Evolutionary conservation across 345 rosid species (phyloP).

Genomic region (Hibiscus mutabilis): DNA sequence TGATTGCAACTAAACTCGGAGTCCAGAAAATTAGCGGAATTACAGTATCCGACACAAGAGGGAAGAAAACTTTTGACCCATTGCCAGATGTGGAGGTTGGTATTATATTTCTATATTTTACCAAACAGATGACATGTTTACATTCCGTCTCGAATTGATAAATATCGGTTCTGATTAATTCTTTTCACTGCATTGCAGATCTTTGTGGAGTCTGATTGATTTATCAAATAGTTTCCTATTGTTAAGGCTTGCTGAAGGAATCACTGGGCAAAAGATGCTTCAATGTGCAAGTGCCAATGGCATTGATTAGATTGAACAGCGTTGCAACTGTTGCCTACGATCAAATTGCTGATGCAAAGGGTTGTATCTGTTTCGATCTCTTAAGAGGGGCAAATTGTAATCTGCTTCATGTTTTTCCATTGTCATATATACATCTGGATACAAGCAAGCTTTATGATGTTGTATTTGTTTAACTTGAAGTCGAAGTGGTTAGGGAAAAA

Average conservation of each 20-base stretch:
- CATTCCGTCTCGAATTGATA: neutral
- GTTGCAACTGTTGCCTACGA: neutral
- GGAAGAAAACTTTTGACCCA: conserved; percentile 57
- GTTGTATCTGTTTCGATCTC: neutral
- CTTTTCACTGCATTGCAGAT: conserved; percentile 31
- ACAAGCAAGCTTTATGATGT: neutral
- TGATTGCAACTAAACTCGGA: conserved; percentile 78
- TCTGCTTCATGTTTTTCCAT: neutral
- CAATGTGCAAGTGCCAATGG: neutral
- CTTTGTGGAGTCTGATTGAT: conserved; percentile 49
- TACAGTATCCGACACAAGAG: conserved; percentile 62
- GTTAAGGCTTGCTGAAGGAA: neutral
- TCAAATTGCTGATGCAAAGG: neutral
- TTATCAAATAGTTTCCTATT: neutral
- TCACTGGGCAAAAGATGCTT: neutral
- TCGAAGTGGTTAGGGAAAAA: neutral
- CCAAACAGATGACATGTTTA: neutral
- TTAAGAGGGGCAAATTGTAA: neutral
- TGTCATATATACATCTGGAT: neutral
- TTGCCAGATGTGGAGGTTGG: conserved; percentile 86
- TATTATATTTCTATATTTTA: neutral
- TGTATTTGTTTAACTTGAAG: neutral
- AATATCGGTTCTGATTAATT: neutral
- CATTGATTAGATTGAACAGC: neutral
- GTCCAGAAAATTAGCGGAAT: conserved; percentile 76